Base-by-base conservation (phyloP, 148 eudicot genomes). In the Rhododendron simsii region DNA sequence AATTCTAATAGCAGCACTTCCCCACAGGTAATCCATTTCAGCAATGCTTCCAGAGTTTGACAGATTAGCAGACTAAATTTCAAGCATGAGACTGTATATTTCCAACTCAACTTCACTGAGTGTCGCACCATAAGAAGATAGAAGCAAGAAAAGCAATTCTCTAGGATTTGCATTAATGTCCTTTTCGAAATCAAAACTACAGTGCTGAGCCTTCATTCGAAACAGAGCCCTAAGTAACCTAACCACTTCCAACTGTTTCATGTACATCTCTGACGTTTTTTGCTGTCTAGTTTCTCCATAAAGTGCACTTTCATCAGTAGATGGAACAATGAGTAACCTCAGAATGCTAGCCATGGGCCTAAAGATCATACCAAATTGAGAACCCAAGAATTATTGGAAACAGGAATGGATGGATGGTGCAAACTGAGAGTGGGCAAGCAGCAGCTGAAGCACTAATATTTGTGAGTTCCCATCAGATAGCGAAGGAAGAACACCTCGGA, bases 1-100 rank as follows among this genome's bases (percentile, higher is more conserved):
- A 84, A 89, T 89, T 85, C 85, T 89, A 78, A 87, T 73, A 86
- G 93, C 89, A 86, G 94, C 95, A 84, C 83, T 86, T 87, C 99
- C 99, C 99, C 99, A 98, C 73, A 98, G 91, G 83, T 90, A 98
- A 92, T 98, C 99, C 89, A 91, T 88, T 78, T 95, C 92, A 84
- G 92, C 93, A 44, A 94, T 53, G 87, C 80, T 76, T 37, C 91
- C 90, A 79, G 90, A 74, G 77, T 87, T 74, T 78, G 77, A 74
- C 61, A 86, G 87, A 86, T 85, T 84, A 82, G 80, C 67, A 81
- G 90, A 86, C 89, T 94, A 95, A 81, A 95, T 90, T 59, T 93
- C 93, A 80, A 71, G 87, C 76, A 98, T 92, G 87, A 95, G 89
- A 30, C 87, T 87, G 87, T 91, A 92, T 77, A 98, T 91, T 91